Evolutionary conservation across 2,329 filamentous ascomycete species (phyloP).

Genomic region (Aspergillus awamori): DNA sequence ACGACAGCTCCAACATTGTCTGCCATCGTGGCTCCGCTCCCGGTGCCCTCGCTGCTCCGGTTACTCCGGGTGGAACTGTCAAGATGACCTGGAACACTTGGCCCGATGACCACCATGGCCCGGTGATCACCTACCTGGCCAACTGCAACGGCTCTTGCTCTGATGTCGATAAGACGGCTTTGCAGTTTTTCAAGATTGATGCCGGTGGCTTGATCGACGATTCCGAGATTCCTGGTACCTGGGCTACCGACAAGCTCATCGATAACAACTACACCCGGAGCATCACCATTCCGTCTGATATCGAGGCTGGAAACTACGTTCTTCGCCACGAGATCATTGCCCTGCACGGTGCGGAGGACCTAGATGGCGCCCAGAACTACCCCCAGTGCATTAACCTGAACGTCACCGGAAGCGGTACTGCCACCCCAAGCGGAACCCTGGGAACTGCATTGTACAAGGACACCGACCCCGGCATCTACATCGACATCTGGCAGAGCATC

Average conservation of each 20-base stretch:
- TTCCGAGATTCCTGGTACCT: slow-evolving; percentile 47
- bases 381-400: slow-evolving; percentile 61
- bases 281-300: slow-evolving; percentile 47
- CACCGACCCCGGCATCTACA: slow-evolving; percentile 57
- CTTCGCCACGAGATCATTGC: slow-evolving; percentile 57
- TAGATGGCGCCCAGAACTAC: slow-evolving; percentile 54
- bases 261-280: slow-evolving; percentile 51
- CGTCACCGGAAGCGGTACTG: slow-evolving; percentile 55
- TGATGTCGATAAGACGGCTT: slow-evolving; percentile 51
- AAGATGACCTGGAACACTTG: slow-evolving; percentile 64
- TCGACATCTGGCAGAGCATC: slow-evolving; percentile 58
- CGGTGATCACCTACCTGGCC: slow-evolving; percentile 65
- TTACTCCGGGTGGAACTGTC: slow-evolving; percentile 60
- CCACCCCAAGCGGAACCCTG: slow-evolving; percentile 47
- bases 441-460: slow-evolving; percentile 58
- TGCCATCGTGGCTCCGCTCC: slow-evolving; percentile 61
- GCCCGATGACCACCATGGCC: slow-evolving; percentile 64
- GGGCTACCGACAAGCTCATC: slow-evolving; percentile 57
- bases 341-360: slow-evolving; percentile 46
- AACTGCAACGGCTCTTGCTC: slow-evolving; percentile 58
- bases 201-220: slow-evolving; percentile 53
- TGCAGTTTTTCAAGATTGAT: slow-evolving; percentile 65
- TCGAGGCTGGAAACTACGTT: slow-evolving; percentile 54
- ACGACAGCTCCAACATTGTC: slow-evolving; percentile 53
- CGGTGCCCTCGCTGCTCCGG: slow-evolving; percentile 51